Conservation (phyloP, 805 yeast species). For the Citeromyces matritensis region DNA sequence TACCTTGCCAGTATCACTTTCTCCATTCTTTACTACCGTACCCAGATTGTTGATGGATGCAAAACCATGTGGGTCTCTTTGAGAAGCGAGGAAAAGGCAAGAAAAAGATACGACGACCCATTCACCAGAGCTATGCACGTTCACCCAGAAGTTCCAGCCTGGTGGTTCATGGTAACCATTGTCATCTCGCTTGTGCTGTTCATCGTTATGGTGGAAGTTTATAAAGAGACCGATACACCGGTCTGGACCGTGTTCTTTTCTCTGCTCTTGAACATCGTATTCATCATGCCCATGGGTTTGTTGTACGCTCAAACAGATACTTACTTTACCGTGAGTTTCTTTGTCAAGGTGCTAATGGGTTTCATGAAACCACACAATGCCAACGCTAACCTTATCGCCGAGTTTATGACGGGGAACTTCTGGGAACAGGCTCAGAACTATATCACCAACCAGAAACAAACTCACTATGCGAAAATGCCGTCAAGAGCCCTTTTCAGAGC, state of each 20-base stretch:
- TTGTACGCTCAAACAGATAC: no score
- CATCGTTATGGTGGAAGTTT: slow-evolving; percentile 1
- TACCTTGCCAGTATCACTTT: slow-evolving; percentile 1
- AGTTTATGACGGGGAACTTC: slow-evolving; percentile 49
- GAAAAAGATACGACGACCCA: no score
- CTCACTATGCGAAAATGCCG: slow-evolving; percentile 49
- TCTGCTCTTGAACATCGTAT: neutral
- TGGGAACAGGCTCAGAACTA: slow-evolving; percentile 46
- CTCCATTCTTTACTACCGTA: slow-evolving; percentile 1
- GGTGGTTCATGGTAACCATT: slow-evolving; percentile 12
- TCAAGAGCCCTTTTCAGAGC: slow-evolving; percentile 45
- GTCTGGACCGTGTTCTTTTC: neutral
- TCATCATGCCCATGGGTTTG: neutral
- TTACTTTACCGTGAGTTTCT: no score
- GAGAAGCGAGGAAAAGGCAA: no score
- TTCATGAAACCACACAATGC: no score
- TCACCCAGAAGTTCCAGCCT: slow-evolving; percentile 60
- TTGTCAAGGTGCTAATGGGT: no score
- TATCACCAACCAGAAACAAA: slow-evolving; percentile 42
- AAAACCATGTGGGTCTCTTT: neutral
- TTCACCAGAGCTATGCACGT: slow-evolving; percentile 30
- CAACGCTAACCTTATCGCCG: slow-evolving; percentile 35
- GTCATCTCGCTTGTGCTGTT: neutral
- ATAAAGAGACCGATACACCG: neutral
- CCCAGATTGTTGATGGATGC: neutral